Evolutionary conservation across 345 rosid genomes (phyloP).

Genomic region (Gossypium bickii): DNA sequence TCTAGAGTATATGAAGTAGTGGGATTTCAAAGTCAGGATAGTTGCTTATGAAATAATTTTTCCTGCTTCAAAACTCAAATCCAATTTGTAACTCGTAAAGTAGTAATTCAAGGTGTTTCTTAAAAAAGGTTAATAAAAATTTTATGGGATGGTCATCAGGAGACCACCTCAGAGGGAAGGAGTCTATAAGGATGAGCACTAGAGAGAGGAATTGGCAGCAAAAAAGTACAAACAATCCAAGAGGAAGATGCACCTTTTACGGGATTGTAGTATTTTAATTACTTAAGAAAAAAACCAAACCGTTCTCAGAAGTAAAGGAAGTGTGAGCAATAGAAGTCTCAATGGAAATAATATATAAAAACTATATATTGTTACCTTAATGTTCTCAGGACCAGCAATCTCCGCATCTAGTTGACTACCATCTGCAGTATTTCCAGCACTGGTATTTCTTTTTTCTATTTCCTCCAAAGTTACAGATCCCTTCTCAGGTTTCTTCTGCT

Average conservation of each 20-base stretch:
- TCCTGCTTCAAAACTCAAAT: not conserved
- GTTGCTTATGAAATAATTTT: not conserved
- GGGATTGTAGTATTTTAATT: not conserved
- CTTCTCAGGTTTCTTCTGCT: conserved; percentile 43
- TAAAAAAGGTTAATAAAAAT: too few species aligned
- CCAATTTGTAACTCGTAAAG: not conserved
- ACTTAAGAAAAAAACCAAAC: not conserved
- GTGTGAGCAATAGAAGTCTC: not conserved
- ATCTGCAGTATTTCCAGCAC: conserved; percentile 26
- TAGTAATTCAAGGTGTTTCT: not conserved
- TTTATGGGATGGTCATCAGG: not conserved
- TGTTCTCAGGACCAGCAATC: conserved; percentile 25
- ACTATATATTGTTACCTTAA: conserved; percentile 1
- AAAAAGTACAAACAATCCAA: not conserved
- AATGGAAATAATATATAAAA: not conserved
- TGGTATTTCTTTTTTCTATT: conserved; percentile 31
- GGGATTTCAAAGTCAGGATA: not conserved
- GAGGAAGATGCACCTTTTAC: not conserved
- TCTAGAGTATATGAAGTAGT: not conserved
- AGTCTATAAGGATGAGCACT: not conserved
- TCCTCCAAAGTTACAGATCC: conserved; percentile 30
- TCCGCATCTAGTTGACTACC: conserved; percentile 22
- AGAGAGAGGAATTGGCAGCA: not conserved
- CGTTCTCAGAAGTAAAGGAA: not conserved
- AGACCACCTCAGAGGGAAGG: not conserved